Percentiles rank a stretch among this genome's conserved stretches.
Conservation (phyloP, 2,329 filamentous ascomycete species). For the Verticillium longisporum region DNA sequence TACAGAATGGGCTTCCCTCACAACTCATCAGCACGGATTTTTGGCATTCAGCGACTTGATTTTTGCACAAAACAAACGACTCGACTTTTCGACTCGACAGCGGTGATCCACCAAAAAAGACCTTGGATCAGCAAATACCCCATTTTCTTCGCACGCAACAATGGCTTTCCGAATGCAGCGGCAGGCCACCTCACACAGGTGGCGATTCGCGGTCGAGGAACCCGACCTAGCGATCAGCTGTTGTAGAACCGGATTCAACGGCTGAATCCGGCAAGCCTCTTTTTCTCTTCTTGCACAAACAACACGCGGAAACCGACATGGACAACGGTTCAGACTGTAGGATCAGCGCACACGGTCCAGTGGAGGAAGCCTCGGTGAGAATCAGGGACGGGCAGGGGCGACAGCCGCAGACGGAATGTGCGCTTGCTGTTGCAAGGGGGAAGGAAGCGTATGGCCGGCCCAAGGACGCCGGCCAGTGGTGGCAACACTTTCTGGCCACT, state of each 20-base stretch:
- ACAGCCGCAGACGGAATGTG: background rate
- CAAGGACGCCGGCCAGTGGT: background rate
- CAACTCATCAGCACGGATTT: constrained; percentile 26
- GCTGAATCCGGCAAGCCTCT: background rate
- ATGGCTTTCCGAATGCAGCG: constrained; percentile 13
- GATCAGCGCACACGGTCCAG: background rate
- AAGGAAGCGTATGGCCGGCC: background rate
- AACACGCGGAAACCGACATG: background rate
- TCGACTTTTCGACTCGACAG: constrained; percentile 23
- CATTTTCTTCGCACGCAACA: constrained; percentile 10
- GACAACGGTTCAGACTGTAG: constrained; percentile 1
- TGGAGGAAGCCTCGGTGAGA: background rate
- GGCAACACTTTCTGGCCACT: background rate
- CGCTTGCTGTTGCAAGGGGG: background rate
- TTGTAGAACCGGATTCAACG: background rate
- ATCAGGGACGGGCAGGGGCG: background rate
- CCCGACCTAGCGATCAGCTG: background rate
- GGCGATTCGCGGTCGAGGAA: constrained; percentile 4
- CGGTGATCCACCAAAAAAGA: constrained; percentile 30
- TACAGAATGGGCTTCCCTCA: constrained; percentile 25
- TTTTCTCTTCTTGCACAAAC: background rate
- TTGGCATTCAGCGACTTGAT: constrained; percentile 39
- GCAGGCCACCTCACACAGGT: background rate
- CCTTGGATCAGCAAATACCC: constrained; percentile 28
- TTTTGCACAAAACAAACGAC: constrained; percentile 18